phyloP scores from a whole-genome alignment of 2,329 filamentous ascomycete species.

The Fusarium sacchari region DNA sequence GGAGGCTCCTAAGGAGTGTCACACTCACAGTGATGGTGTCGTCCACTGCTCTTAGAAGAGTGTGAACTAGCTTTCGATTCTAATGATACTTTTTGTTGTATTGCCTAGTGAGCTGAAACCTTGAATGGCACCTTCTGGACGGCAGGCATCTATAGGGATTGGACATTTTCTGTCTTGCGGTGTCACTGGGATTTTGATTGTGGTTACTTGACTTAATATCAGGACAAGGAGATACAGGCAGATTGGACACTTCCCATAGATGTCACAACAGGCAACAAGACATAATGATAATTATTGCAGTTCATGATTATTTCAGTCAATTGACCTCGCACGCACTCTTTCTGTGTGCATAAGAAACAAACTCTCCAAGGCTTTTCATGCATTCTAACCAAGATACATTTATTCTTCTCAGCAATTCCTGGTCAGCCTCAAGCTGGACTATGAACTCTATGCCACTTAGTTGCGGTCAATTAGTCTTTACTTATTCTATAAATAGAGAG shows the following conservation, averaged over 20 bases:
- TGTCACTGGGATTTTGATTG: no score
- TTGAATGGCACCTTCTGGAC: rapidly evolving
- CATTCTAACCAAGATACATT: rapidly evolving
- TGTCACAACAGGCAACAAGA: not conserved
- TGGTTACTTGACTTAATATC: rapidly evolving
- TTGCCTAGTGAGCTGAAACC: no score
- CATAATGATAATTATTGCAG: not conserved
- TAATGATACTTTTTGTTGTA: not conserved
- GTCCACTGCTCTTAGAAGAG: slow-evolving; percentile 44
- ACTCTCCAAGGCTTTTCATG: not conserved
- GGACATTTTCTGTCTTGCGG: no score
- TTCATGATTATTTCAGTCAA: rapidly evolving
- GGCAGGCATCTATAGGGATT: no score
- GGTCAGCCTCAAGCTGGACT: rapidly evolving
- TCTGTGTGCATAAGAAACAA: rapidly evolving
- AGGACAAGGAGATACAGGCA: rapidly evolving
- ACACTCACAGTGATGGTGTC: slow-evolving; percentile 56
- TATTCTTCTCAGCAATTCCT: rapidly evolving
- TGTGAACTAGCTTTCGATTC: not conserved
- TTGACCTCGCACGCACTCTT: rapidly evolving
- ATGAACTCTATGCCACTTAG: rapidly evolving
- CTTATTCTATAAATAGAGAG: rapidly evolving
- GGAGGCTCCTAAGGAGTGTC: slow-evolving; percentile 49
- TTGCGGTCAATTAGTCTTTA: no score
- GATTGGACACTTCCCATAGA: no score